These are phyloP conservation scores for Aplosporella prunicola DNA, from an alignment of 2,329 filamentous ascomycete species.

Conservation along the genomic window DNA sequence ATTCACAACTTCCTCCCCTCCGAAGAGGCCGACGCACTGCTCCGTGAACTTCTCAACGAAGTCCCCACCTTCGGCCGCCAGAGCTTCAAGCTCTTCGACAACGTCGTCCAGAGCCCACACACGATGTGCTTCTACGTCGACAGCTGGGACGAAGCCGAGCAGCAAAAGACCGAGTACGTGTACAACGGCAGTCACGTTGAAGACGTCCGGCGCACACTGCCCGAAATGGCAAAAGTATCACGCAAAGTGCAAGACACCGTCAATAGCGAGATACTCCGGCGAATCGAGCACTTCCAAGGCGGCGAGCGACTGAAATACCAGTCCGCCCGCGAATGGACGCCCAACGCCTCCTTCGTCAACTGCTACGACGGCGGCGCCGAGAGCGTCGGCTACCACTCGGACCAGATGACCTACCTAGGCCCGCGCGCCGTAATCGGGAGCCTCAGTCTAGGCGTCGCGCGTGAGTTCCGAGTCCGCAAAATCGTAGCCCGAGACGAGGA, in stretches of 20 bases:
- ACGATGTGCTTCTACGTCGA: constrained; percentile 78
- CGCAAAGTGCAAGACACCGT: constrained; percentile 63
- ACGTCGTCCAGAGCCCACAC: constrained; percentile 75
- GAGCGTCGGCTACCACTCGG: constrained; percentile 79
- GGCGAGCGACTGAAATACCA: constrained; percentile 71
- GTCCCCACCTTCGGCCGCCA: constrained; percentile 59
- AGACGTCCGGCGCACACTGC: constrained; percentile 69
- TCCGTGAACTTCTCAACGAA: constrained; percentile 68
- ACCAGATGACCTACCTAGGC: constrained; percentile 87
- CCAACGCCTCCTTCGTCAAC: constrained; percentile 91
- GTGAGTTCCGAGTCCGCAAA: constrained; percentile 80
- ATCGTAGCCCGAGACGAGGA: constrained; percentile 54
- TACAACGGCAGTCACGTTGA: constrained; percentile 72
- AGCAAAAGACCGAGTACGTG: constrained; percentile 69
- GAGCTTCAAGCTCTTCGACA: constrained; percentile 81
- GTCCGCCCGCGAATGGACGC: constrained; percentile 61
- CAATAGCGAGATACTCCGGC: constrained; percentile 63
- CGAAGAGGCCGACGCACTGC: constrained; percentile 61
- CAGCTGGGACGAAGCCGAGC: constrained; percentile 55
- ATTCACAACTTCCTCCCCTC: constrained; percentile 79
- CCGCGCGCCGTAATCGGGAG: constrained; percentile 83
- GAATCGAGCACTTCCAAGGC: constrained; percentile 55
- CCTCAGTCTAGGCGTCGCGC: constrained; percentile 79
- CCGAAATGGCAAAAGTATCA: constrained; percentile 62
- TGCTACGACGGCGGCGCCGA: constrained; percentile 69